phyloP scores from a whole-genome alignment of 2,329 filamentous ascomycete species.

The Scedosporium dehoogii region DNA sequence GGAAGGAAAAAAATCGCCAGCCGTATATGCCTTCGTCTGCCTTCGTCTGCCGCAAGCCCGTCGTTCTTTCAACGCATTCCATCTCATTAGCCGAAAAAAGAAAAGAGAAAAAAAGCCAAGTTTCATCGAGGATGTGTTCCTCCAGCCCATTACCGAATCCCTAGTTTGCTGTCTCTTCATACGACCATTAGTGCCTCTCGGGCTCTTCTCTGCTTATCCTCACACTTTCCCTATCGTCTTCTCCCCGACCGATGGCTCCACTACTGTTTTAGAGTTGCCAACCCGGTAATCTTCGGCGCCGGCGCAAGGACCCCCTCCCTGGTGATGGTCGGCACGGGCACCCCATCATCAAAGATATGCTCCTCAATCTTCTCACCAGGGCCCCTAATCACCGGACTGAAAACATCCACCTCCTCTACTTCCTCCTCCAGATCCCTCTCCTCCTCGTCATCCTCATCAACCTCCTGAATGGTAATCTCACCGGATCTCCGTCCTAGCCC shows the following conservation, averaged over 20 bases:
- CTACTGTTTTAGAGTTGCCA: not conserved
- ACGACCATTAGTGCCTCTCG: too few relatives aligned
- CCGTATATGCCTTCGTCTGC: not conserved
- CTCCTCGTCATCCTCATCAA: slow-evolving; percentile 43
- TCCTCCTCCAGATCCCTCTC: slow-evolving; percentile 27
- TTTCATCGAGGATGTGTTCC: too few relatives aligned
- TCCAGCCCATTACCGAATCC: too few relatives aligned
- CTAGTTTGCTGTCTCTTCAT: too few relatives aligned
- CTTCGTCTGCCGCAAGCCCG: not conserved
- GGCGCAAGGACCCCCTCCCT: not conserved
- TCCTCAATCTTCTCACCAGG: slow-evolving; percentile 8
- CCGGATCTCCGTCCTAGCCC: slow-evolving; percentile 58
- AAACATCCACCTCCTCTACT: slow-evolving; percentile 31
- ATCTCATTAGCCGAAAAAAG: not conserved
- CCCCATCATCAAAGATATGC: slow-evolving; percentile 13
- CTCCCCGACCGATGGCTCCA: too few relatives aligned
- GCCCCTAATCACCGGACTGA: slow-evolving; percentile 6
- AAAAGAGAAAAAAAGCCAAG: not conserved
- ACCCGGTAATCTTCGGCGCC: not conserved
- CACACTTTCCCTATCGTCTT: not conserved
- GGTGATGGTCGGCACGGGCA: slow-evolving; percentile 1
- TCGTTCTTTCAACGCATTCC: not conserved
- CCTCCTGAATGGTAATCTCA: slow-evolving; percentile 64
- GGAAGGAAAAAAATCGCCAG: not conserved
- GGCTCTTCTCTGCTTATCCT: too few relatives aligned